Base-by-base conservation (phyloP, 495 filamentous ascomycete species). In the Lepidopterella palustris region DNA sequence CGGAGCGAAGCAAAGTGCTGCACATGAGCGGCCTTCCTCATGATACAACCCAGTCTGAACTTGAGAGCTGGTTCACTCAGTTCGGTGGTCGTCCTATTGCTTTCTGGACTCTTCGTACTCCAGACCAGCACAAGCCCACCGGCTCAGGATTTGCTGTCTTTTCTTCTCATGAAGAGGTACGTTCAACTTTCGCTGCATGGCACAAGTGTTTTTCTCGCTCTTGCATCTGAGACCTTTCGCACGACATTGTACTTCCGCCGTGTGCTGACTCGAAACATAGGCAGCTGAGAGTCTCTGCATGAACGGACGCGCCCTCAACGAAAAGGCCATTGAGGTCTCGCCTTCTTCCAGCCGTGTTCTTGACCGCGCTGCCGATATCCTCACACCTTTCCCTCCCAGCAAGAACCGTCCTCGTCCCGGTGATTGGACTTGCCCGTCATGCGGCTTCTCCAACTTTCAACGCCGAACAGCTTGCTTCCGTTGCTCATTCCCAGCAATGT, bases 41-140 rank as follows among this genome's bases (percentile, higher is more conserved):
- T 70, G 93, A 98, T 68, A 98, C 93, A 25, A 98, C 93, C 1
- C 93, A 98, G 75, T 96, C 91, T 15, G 93, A 97, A 74, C 79
- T 98, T 31, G 93, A 97, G 76, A 96, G 90, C 73, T 98, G 93
- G 93, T 98, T 97, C 73, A 98, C 93, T 24, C 93, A 98, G 71
- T 98, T 95, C 68, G 92, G 93, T 57, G 93, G 93, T 45, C 88
- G 93, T 18, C 93, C 93, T n/a, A 97, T 97, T 77, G 92, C 92
- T 21, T 98, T 98, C 75, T 98, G 92, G 92, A 98, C 93, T 20
- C 79, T 98, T 53, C 89, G 93, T 42, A 97, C 93, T 21, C 93
- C 93, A 10, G 93, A 98, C 72, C 93, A 97, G 73, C 92, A 97
- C 76, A 98, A 98, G 78, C 93, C 93, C 20, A 97, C 92, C 6